Base-by-base conservation (phyloP, 1,284 basidiomycete species). In the Rhodotorula sp. region DNA sequence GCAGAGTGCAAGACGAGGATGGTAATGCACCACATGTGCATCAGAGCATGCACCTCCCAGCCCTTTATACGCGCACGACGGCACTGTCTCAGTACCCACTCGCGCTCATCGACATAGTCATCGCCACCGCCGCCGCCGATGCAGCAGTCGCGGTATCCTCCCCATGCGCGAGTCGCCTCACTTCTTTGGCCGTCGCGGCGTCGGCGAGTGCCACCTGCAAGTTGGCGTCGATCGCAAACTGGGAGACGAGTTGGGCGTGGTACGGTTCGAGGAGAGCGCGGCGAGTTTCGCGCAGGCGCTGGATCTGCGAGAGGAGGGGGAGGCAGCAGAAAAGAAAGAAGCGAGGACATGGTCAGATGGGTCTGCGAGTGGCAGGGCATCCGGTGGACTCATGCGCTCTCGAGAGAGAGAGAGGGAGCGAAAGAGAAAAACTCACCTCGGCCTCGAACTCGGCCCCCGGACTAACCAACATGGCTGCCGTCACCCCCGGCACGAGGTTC, bases 381-480 rank as follows among this genome's bases (percentile, higher is more conserved):
- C n/a, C n/a, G n/a, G n/a, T n/a, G n/a, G n/a, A n/a, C n/a, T n/a
- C n/a, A n/a, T n/a, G n/a, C n/a, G n/a, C n/a, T n/a, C n/a, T n/a
- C n/a, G n/a, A n/a, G n/a, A n/a, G n/a, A n/a, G n/a, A n/a, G n/a
- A n/a, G n/a, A n/a, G n/a, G n/a, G n/a, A n/a, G n/a, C n/a, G n/a
- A n/a, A n/a, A 18, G 7, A 4, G n/a, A 15, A 29, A 12, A 15
- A 57, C 66, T 18, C 60, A 71, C 69, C 49, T 71, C 66, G 0
- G 59, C 62, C 60, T 68, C 69, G 3, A 29, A 62, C 51, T 67
- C 66, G 14, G 53, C 26, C 15, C 69, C 69, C 0, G 69, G 69
- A 22, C 59, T 59, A 4, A 51, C 53, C 69, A 68, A 45, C 60
- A 59, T 59, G 17, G 24, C 48, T 8, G 2, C 8, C 44, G 44